Evolutionary conservation across 768 basidiomycete species (phyloP).

Genomic region (Rhodosporidiobolus sp.): DNA sequence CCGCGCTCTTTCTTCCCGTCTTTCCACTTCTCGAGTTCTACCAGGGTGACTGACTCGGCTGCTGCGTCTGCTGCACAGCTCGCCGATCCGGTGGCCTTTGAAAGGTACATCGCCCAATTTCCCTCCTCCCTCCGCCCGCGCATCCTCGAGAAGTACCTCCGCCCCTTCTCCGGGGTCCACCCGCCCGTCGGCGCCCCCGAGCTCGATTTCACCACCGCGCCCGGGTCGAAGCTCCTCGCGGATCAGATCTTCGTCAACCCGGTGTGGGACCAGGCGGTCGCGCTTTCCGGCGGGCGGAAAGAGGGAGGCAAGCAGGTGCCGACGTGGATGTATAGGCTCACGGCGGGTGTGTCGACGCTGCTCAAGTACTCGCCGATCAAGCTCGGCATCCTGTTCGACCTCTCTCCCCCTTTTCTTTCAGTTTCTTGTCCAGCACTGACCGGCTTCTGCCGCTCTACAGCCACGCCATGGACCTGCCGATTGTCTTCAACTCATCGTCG

Average conservation of each 20-base stretch:
- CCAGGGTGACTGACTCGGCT: too few species aligned
- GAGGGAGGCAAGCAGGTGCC: not conserved
- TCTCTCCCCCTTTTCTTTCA: not conserved
- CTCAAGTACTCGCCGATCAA: slow-evolving; percentile 3
- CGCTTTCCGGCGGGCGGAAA: not conserved
- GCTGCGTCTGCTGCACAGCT: not conserved
- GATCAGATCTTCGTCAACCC: slow-evolving; percentile 38
- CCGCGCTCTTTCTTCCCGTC: not conserved
- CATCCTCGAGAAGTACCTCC: slow-evolving; percentile 13
- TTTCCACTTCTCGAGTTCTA: too few species aligned
- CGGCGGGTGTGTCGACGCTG: slow-evolving; percentile 3
- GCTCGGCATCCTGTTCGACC: slow-evolving; percentile 21
- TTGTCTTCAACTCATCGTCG: slow-evolving; percentile 26
- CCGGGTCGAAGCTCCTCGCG: slow-evolving; percentile 15
- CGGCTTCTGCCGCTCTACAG: too few species aligned
- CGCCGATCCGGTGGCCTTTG: not conserved
- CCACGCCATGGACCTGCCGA: slow-evolving; percentile 32
- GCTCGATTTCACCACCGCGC: not conserved
- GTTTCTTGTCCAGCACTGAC: not conserved
- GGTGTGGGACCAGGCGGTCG: slow-evolving; percentile 21
- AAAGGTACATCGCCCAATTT: slow-evolving; percentile 7
- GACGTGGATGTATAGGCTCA: slow-evolving; percentile 24
- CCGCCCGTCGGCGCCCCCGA: not conserved
- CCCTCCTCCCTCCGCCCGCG: not conserved
- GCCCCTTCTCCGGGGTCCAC: not conserved